Percentiles rank a stretch among this genome's conserved stretches.
Conservation (phyloP, 129 eudicot species). For the Silybum marianum region DNA sequence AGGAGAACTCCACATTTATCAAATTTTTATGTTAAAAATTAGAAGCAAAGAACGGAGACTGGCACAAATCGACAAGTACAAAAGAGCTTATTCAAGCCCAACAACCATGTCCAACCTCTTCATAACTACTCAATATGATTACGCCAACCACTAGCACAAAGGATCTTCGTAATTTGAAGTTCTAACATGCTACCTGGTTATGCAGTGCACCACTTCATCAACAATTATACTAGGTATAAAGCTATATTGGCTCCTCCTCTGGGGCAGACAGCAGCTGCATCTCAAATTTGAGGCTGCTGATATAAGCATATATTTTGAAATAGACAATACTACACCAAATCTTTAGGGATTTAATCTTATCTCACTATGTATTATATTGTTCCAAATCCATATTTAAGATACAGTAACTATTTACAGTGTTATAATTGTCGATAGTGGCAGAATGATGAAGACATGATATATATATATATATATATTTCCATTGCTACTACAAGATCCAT, state of each 20-base stretch:
- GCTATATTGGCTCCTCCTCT: background rate
- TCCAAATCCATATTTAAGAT: background rate
- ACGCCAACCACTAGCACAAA: background rate
- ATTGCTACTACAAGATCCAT: background rate
- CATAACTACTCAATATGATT: slow-evolving; percentile 1
- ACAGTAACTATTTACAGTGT: background rate
- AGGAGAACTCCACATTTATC: background rate
- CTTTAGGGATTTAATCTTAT: background rate
- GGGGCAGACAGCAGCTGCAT: background rate
- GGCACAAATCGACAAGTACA: background rate
- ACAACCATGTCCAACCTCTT: background rate
- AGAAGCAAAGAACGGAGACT: background rate
- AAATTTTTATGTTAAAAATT: background rate
- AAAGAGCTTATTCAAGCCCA: background rate
- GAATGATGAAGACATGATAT: background rate
- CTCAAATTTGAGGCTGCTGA: background rate
- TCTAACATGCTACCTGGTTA: background rate
- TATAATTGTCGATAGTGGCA: background rate
- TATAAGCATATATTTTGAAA: background rate
- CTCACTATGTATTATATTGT: background rate
- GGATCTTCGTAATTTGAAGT: background rate
- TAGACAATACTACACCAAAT: background rate
- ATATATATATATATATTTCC: background rate
- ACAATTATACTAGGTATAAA: background rate
- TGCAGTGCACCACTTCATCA: background rate